Base-by-base conservation (phyloP, 2,329 filamentous ascomycete species). In the Epichloe amarillans region DNA sequence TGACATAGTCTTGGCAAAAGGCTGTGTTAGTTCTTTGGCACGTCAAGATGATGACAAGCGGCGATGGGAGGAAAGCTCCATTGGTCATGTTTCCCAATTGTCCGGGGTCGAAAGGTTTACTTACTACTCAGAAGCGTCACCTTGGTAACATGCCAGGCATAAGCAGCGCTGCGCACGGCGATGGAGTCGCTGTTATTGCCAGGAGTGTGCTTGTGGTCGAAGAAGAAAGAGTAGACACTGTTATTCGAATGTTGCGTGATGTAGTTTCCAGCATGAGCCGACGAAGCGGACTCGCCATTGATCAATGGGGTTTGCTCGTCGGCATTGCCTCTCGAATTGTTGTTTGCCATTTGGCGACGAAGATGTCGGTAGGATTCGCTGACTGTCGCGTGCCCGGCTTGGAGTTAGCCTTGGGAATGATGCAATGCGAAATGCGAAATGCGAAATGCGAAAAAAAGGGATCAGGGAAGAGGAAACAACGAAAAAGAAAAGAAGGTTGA, bases 51-150 rank as follows among this genome's bases (percentile, higher is more conserved):
- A 33, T 15, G n/a, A 48, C 33, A 46, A 46, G 6, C 5, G 15
- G 4, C 3, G 14, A 26, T n/a, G 26, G 26, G 26, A 10, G 26
- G 8, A 30, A 30, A 30, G 8, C 8, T 10, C 8, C 36, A 38
- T n/a, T n/a, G 36, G 5, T n/a, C 14, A 38, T n/a, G 36, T 38
- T 38, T 38, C n/a, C n/a, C 36, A n/a, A 15, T n/a, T n/a, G 36
- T 12, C 5, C 14, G 14, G 11, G 42, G n/a, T 17, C 12, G 15
- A 10, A 17, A 15, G 15, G 14, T 5, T 3, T 38, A 74, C 76
- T 57, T 71, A 80, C 78, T 80, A 65, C 77, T 80, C 53, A 79
- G 60, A 39, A 81, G 65, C 3, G 77, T 79, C 43, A 76, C 71
- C 66, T 81, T 81, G 58, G 68, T 66, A 55, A 79, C 66, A 56